Conservation (phyloP, 2,329 filamentous ascomycete species). For the Thermomyces lanuginosus region DNA sequence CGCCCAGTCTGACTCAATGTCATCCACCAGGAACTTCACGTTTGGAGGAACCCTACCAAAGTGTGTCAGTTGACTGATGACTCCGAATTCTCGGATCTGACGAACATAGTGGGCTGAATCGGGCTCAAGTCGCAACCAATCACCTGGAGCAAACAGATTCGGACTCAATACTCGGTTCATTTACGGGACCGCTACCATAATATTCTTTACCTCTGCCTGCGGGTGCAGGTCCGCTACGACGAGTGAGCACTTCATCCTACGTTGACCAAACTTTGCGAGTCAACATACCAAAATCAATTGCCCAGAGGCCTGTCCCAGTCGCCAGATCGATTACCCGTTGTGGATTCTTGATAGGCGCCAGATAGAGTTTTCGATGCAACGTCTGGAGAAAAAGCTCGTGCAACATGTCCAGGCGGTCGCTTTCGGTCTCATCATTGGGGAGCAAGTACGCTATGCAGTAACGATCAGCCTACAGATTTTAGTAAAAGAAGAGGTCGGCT, state of each 20-base stretch:
- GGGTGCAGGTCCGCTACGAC: not conserved
- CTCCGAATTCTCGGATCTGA: not conserved
- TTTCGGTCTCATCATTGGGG: conserved; percentile 5
- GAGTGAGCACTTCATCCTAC: not conserved
- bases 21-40: conserved; percentile 9
- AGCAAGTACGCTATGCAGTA: conserved; percentile 2
- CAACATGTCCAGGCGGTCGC: conserved; percentile 3
- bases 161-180: not conserved
- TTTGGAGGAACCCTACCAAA: conserved; percentile 8
- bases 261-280: no score
- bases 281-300: conserved; percentile 2
- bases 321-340: conserved; percentile 3
- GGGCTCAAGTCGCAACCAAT: conserved; percentile 1
- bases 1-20: conserved; percentile 8
- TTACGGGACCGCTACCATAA: not conserved
- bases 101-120: conserved; percentile 1
- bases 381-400: conserved; percentile 2
- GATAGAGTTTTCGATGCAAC: conserved; percentile 2
- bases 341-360: conserved; percentile 1
- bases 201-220: not conserved
- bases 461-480: no score
- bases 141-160: not conserved
- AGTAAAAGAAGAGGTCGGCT: not conserved
- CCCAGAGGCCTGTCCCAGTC: conserved; percentile 4
- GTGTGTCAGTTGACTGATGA: not conserved